Base-by-base conservation (phyloP, 73 alveolate genomes). In the Paramecium octaurelia region DNA sequence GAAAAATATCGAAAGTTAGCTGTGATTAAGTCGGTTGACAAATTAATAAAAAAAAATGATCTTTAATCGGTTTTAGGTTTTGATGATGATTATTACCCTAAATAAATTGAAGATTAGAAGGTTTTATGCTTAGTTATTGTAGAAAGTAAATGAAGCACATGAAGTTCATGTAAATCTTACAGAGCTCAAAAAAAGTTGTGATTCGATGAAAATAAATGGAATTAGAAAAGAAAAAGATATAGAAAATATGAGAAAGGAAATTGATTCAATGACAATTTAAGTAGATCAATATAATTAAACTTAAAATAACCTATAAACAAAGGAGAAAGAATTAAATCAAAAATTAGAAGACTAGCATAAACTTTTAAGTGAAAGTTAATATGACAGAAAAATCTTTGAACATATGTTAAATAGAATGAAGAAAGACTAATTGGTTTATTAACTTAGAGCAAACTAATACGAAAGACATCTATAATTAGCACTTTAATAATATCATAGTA, bases 351-450 rank as follows among this genome's bases (percentile, higher is more conserved):
- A 80, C 35, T 35, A 80, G 48, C 76, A 23, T 31, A 44, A 40
- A 20, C 38, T 80, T 23, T 80, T 80, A 44, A 44, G 64, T 44
- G 91, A 80, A 31, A 44, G 91, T 48, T 44, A 23, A 44, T 23
- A 44, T 42, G 50, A 43, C 12, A 44, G 50, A 35, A 89, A 89
- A 50, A 54, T 83, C 29, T 89, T 44, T 43, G 94, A 89, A 42
- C 94, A 89, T 57, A 89, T 89, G 94, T 84, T 89, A 8, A 40
- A 35, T 18, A 35, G 94, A 42, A 89, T 89, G 94, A 89, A 71
- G 54, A 64, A 70, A 38, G 88, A 89, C 43, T 40, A 57, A 42
- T 40, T 64, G n/a, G 18, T 1, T 44, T 24, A 89, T 73, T 34
- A 89, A 6, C 75, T 89, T 31, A 83, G 94, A 40, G 94, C 86